Evolutionary conservation across 2,329 filamentous ascomycete genomes (phyloP), one percentile per base, ranked within the genome.

Genomic region (Dactylonectria macrodidyma): DNA sequence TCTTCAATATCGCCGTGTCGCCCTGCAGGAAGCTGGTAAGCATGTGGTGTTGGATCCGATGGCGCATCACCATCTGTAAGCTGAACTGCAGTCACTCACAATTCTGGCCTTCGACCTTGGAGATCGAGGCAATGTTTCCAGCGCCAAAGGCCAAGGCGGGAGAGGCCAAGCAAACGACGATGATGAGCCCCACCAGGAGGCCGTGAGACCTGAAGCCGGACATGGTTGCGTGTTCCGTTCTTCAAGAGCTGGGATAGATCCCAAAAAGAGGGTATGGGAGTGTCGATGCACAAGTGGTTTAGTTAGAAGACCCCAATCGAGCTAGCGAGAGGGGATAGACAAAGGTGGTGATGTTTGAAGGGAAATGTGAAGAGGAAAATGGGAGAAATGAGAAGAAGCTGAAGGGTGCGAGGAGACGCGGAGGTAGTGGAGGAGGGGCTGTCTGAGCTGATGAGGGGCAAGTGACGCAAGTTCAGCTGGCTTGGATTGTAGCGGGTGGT

Each of bases 1-100:
- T 98, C 95, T 85, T 97, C 95, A 77, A 98, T 97, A 81, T 98
- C 95, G 77, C 93, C 93, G 87, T 95, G 93, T 73, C 93, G 92
- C 92, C 92, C 89, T 91, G 72, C 12, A 36, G 58, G 59, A 22
- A 72, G 69, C 50, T 57, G n/a, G 30, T 56, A 54, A 47, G 51
- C 46, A 33, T 41, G 9, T 26, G 52, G 52, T 11, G 5, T 46
- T 56, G 5, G 24, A 19, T 1, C 5, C 24, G 51, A 48, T n/a
- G 11, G 50, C 5, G 26, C 14, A 48, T 22, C 44, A 41, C 30
- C 50, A 44, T 8, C 11, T 30, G 26, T 30, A 5, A 7, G 34
- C 4, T 12, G 11, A 11, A 41, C 38, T 41, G 33, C 12, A 30
- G 22, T 48, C 30, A 82, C 88, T 69, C 76, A 91, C 90, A 97